Evolutionary conservation across 768 basidiomycete genomes (phyloP), one percentile per base, ranked within the genome.

Genomic region (Psilocybe cyanescens): DNA sequence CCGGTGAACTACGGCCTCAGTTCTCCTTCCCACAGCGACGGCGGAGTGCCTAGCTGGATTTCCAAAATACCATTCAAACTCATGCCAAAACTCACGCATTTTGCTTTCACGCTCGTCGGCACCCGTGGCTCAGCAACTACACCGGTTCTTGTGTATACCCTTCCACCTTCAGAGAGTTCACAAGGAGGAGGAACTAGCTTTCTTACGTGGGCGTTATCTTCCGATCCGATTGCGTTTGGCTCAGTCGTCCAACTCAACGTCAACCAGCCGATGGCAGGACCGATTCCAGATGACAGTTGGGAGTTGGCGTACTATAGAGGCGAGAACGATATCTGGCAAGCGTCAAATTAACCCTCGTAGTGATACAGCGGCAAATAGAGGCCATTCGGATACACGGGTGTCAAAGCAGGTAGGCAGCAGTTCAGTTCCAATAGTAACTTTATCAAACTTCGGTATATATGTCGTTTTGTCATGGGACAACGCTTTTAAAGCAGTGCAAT

Each of bases 41-140:
- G 67, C 9, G 64, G 47, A 24, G 60, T 71, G 46, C 72, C 70
- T 0, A 58, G 64, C 33, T 75, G 74, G 69, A 61, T 75, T 3
- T 35, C 58, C 31, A 58, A 50, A 5, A 65, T 79, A 28, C 78
- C 79, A 1, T 76, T 78, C 49, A 51, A 67, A 4, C 57, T 62
- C 16, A 72, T 79, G 69, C 67, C 63, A 3, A 72, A 60, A 53
- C 72, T 80, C 45, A 75, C 66, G 1, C 70, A 77, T 58, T 71
- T 79, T 60, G 74, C 75, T 9, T 75, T 72, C 65, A 62, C 71
- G 5, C 65, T 75, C n/a, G 49, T 62, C 39, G 35, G 45, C 55
- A 56, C 46, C 3, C 52, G 35, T 55, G 59, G 52, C 17, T 49
- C 53, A 39, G 44, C 55, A 6, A 58, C 58, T 24, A 61, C 54